Conservation (phyloP, 2,329 filamentous ascomycete genomes). For the Dothistroma pini region DNA sequence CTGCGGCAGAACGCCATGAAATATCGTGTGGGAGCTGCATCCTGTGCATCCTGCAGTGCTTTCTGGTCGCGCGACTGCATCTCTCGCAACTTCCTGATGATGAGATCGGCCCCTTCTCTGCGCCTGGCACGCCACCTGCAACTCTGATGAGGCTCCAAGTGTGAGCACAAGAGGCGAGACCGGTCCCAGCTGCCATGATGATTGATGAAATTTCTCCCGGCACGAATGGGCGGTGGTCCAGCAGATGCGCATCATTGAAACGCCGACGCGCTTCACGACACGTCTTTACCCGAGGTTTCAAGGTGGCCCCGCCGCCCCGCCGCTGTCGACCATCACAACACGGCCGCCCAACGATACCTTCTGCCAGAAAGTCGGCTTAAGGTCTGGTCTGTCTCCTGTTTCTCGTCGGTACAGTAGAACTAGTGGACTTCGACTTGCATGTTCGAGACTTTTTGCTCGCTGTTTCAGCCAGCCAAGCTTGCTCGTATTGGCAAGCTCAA, state of each 20-base stretch:
- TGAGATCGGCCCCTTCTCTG: neutral
- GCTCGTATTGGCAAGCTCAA: neutral
- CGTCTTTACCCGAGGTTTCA: neutral
- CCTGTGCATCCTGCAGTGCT: neutral
- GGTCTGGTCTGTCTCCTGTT: neutral
- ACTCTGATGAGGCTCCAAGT: neutral
- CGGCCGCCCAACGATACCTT: neutral
- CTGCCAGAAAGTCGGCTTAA: neutral
- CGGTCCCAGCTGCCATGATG: neutral
- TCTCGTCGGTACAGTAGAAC: neutral
- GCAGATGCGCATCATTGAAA: neutral
- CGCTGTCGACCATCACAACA: neutral
- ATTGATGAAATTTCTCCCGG: neutral
- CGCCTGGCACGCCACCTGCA: neutral
- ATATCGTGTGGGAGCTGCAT: neutral
- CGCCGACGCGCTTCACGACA: neutral
- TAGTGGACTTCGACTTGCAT: neutral
- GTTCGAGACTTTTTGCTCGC: neutral
- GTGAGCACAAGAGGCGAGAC: neutral
- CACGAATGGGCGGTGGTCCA: neutral
- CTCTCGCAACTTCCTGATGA: neutral
- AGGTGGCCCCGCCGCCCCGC: neutral
- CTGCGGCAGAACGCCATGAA: neutral
- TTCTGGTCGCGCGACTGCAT: neutral
- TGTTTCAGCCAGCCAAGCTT: conserved; percentile 4